These are phyloP conservation scores for Dactylellina cionopaga DNA, from an alignment of 2,329 filamentous ascomycete species.

Conservation along the genomic window DNA sequence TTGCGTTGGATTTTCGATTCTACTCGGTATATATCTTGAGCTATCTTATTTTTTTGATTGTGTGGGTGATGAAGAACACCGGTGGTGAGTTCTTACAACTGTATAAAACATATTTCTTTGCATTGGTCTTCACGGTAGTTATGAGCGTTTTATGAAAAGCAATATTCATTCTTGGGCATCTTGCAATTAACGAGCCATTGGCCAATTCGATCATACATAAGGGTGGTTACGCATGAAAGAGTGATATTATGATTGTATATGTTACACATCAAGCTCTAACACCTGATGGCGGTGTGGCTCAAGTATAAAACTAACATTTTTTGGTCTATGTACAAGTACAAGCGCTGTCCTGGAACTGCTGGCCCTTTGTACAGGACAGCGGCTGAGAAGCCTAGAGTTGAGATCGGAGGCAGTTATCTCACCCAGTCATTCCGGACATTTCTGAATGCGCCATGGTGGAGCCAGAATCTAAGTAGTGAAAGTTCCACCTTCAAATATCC, in stretches of 20 bases:
- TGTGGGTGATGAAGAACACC: too few species aligned
- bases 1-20: not conserved
- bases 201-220: not conserved
- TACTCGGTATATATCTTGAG: slow-evolving; percentile 32
- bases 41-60: slow-evolving; percentile 1
- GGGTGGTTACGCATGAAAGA: not conserved
- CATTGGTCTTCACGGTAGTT: not conserved
- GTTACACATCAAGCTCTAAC: slow-evolving; percentile 14
- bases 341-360: not conserved
- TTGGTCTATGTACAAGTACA: slow-evolving; percentile 21
- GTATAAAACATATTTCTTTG: too few species aligned
- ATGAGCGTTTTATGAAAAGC: slow-evolving; percentile 30
- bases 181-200: not conserved
- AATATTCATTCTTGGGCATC: not conserved
- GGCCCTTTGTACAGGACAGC: too few species aligned
- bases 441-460: not conserved
- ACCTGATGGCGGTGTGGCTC: slow-evolving; percentile 7
- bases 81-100: too few species aligned
- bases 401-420: slow-evolving; percentile 24
- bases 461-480: too few species aligned
- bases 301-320: slow-evolving; percentile 1
- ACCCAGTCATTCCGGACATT: not conserved
- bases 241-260: slow-evolving; percentile 30
- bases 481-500: too few species aligned
- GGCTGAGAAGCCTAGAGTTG: slow-evolving; percentile 28